Conservation (phyloP, 2,329 filamentous ascomycete species). For the Sphaerulina musiva region DNA sequence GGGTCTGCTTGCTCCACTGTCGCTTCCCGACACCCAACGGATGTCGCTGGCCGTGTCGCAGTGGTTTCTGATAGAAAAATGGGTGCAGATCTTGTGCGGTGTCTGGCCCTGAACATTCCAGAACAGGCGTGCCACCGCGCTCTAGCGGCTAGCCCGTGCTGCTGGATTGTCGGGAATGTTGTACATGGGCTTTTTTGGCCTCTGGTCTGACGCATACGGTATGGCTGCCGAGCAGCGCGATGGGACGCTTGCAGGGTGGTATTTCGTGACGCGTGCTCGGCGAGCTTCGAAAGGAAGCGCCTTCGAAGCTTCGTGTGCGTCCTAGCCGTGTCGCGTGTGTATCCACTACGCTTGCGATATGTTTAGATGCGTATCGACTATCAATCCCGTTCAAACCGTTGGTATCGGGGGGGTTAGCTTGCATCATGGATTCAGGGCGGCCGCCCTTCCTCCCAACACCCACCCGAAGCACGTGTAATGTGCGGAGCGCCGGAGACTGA, state of each 20-base stretch:
- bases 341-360: not conserved
- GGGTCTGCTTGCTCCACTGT: constrained; percentile 14
- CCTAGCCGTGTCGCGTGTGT: constrained; percentile 12
- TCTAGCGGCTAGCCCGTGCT: constrained; percentile 5
- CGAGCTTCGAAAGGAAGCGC: constrained; percentile 4
- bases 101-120: constrained; percentile 11
- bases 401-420: constrained; percentile 7
- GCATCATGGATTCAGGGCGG: constrained; percentile 7
- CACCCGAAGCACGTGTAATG: constrained; percentile 13
- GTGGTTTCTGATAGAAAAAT: constrained; percentile 16
- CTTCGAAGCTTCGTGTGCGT: constrained; percentile 10
- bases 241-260: constrained; percentile 5
- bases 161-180: constrained; percentile 10
- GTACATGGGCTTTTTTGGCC: constrained; percentile 5
- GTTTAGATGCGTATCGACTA: not conserved
- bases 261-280: constrained; percentile 1
- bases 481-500: constrained; percentile 5
- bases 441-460: constrained; percentile 12
- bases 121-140: constrained; percentile 9
- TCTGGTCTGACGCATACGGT: constrained; percentile 10
- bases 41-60: constrained; percentile 8
- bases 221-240: constrained; percentile 10
- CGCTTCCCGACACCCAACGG: constrained; percentile 10
- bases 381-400: not conserved
- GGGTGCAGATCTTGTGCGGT: constrained; percentile 3